Evolutionary conservation across 2,329 filamentous ascomycete genomes (phyloP), one percentile per base, ranked within the genome.

Genomic region (Monosporascus sp.): DNA sequence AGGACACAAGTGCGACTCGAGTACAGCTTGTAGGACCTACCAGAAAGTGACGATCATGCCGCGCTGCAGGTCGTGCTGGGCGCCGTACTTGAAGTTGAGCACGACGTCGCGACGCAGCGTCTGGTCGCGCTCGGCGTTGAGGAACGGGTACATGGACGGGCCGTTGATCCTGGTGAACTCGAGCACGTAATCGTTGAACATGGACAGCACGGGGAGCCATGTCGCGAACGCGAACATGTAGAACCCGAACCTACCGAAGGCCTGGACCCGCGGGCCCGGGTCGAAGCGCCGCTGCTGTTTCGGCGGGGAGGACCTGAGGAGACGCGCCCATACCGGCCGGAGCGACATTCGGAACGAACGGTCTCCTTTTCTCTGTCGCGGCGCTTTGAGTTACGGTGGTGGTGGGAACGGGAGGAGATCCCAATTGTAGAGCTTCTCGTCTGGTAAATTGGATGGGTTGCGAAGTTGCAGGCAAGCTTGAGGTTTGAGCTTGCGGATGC

Each of bases 1-100:
- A 47, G 15, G 17, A 41, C 44, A 39, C 24, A 43, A 24, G 37
- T 46, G 14, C 44, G 22, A 22, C n/a, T 24, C 25, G 52, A 47
- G 44, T 47, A 51, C 47, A 41, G 27, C 59, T 50, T 61, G 65
- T 37, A 39, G 47, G 24, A 62, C 76, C 24, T 68, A 87, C 84
- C 81, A 76, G 62, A 91, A 83, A 11, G 84, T 85, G 52, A 93
- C 84, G 45, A 93, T 73, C 83, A 90, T 90, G 52, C 89, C 89
- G 56, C 87, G 77, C 65, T 82, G 71, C 38, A 92, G 64, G 27
- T 78, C 74, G 47, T 80, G 71, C 53, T 79, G 76, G 24, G 82
- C 77, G 55, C 79, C 78, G 68, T 79, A 78, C 65, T 85, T 87
- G 63, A 74, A 78, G 52, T 78, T 81, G 57, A 85, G 67, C 35